Evolutionary conservation across 495 filamentous ascomycete genomes (phyloP).

Genomic region (Penicillium cosmopolitanum): DNA sequence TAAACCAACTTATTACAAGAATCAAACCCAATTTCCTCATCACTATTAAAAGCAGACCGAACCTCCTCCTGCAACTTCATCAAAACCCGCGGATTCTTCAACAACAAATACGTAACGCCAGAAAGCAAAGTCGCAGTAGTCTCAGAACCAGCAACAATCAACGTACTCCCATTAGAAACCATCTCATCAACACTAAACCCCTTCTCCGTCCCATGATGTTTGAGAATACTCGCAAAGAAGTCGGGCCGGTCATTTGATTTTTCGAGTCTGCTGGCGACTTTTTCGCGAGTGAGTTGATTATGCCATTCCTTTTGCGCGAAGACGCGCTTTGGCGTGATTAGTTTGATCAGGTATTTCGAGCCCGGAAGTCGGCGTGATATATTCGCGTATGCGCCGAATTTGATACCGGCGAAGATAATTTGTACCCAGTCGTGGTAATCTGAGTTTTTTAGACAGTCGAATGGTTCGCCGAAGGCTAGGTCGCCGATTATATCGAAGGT

Average conservation of each 20-base stretch:
- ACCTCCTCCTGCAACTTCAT: slow-evolving; percentile 55
- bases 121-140: slow-evolving; percentile 64
- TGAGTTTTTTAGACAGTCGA: slow-evolving; percentile 54
- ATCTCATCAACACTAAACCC: slow-evolving; percentile 47
- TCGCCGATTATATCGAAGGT: slow-evolving; percentile 68
- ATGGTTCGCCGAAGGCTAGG: slow-evolving; percentile 62
- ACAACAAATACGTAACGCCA: slow-evolving; percentile 54
- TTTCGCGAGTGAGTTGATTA: slow-evolving; percentile 17
- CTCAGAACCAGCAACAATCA: slow-evolving; percentile 59
- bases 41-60: slow-evolving; percentile 45
- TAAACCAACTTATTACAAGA: slow-evolving; percentile 53
- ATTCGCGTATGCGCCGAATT: slow-evolving; percentile 26
- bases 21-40: slow-evolving; percentile 55
- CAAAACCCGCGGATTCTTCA: slow-evolving; percentile 47
- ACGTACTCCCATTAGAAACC: slow-evolving; percentile 38
- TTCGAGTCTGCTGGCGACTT: slow-evolving; percentile 21
- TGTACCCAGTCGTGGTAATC: slow-evolving; percentile 61
- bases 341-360: slow-evolving; percentile 3
- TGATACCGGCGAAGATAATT: slow-evolving; percentile 44
- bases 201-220: slow-evolving; percentile 26
- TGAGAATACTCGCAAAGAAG: slow-evolving; percentile 26
- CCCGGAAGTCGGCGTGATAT: slow-evolving; percentile 29
- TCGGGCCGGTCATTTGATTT: slow-evolving; percentile 12
- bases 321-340: slow-evolving; percentile 26
- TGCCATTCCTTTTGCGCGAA: slow-evolving; percentile 33